Conservation (phyloP, 2,329 filamentous ascomycete species). For the Neofusicoccum umdonicola region DNA sequence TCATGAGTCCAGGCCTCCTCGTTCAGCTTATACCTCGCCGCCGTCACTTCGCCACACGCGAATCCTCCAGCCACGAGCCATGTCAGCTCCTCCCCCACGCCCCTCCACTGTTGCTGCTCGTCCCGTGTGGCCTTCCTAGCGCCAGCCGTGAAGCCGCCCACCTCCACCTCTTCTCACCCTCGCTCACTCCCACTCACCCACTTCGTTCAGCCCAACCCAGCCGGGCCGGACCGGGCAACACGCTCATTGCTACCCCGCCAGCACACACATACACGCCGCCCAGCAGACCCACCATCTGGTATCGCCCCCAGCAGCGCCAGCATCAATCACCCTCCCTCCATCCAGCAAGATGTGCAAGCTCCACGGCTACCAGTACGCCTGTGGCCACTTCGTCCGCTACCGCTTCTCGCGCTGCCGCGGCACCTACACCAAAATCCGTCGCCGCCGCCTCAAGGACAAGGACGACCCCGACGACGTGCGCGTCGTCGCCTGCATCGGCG, state of each 20-base stretch:
- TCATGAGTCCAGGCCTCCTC: background rate
- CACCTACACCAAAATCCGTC: constrained; percentile 26
- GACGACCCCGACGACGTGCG: background rate
- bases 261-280: background rate
- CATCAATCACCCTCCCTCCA: background rate
- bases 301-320: too few species aligned
- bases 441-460: background rate
- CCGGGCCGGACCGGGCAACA: background rate
- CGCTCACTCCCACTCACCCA: background rate
- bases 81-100: background rate
- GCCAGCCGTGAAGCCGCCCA: background rate
- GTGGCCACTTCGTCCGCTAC: constrained; percentile 30
- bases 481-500: constrained; percentile 28
- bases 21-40: background rate
- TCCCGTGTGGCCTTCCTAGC: background rate
- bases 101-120: background rate
- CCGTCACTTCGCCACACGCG: background rate
- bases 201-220: background rate
- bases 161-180: background rate
- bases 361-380: constrained; percentile 31
- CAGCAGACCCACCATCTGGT: background rate
- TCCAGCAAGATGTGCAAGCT: constrained; percentile 37
- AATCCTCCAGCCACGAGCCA: background rate
- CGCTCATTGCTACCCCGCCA: background rate
- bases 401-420: constrained; percentile 35